Conservation (phyloP, 164 flowering plant genomes). For the Tetracentron sinense region DNA sequence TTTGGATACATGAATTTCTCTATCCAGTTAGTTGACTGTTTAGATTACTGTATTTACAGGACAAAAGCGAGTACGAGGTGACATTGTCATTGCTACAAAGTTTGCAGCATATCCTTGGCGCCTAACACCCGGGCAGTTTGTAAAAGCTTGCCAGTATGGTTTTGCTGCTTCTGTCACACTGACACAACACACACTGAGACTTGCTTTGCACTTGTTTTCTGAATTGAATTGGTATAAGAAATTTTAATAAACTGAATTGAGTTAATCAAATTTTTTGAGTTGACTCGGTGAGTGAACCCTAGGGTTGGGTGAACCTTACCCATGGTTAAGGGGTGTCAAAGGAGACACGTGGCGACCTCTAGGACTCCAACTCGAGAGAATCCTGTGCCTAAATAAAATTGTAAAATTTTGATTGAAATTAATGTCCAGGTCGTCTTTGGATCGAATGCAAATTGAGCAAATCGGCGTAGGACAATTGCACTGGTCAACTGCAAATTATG, state of each 20-base stretch:
- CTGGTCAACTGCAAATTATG: constrained; percentile 98
- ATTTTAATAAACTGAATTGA: neutral
- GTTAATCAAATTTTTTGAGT: neutral
- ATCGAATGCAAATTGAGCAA: constrained; percentile 71
- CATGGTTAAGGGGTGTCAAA: too few relatives aligned
- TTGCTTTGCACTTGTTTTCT: too few relatives aligned
- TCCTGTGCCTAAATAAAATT: too few relatives aligned
- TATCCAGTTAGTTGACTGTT: neutral
- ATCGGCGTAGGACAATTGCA: constrained; percentile 93
- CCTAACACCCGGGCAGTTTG: constrained; percentile 79
- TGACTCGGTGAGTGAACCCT: too few relatives aligned
- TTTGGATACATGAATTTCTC: neutral
- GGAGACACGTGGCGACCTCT: too few relatives aligned
- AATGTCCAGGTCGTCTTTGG: constrained; percentile 62
- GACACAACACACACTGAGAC: neutral
- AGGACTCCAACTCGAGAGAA: too few relatives aligned
- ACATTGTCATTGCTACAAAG: constrained; percentile 87
- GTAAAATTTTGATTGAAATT: neutral
- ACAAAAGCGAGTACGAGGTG: constrained; percentile 32
- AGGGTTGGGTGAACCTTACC: too few relatives aligned
- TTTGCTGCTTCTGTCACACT: neutral
- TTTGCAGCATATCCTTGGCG: constrained; percentile 99
- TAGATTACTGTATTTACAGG: constrained; percentile 33
- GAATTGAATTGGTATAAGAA: neutral
- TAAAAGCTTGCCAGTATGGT: constrained; percentile 85